Conservation (phyloP, 371 early-diverging fungal genomes). For the Coemansia sp. region DNA sequence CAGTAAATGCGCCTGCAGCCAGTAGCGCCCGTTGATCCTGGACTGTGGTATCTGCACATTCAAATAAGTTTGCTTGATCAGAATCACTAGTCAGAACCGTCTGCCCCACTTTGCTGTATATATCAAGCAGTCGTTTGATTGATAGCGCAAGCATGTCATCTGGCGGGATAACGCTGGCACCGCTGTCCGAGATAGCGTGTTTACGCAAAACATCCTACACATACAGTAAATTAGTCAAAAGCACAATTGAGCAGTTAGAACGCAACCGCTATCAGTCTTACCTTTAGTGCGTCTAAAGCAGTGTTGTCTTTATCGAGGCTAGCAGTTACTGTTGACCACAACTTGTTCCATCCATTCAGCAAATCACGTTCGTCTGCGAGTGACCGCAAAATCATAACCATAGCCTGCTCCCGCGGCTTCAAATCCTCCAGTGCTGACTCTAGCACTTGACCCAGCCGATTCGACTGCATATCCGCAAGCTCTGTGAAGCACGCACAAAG, state of each 20-base stretch:
- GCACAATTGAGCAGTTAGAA: not conserved
- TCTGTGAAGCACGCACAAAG: constrained; percentile 12
- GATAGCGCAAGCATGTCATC: constrained; percentile 39
- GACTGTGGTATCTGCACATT: not conserved
- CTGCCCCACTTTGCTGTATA: not conserved
- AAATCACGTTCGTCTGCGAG: constrained; percentile 24
- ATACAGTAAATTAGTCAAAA: too few species aligned
- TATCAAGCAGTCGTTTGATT: constrained; percentile 28
- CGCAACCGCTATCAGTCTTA: not conserved
- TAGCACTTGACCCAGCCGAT: not conserved
- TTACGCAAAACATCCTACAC: constrained; percentile 15
- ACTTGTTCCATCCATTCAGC: constrained; percentile 20
- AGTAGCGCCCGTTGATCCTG: constrained; percentile 12
- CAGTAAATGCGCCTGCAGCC: constrained; percentile 31
- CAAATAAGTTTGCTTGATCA: not conserved
- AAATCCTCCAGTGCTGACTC: not conserved
- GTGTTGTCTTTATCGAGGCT: constrained; percentile 21
- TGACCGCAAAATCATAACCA: not conserved
- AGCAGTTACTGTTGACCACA: constrained; percentile 26
- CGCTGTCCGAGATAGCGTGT: not conserved
- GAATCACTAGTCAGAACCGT: not conserved
- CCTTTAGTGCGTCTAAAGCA: constrained; percentile 15
- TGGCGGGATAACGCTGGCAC: constrained; percentile 21
- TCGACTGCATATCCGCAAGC: constrained; percentile 10
- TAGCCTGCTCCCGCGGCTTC: constrained; percentile 2